phyloP scores from a whole-genome alignment of 2,329 filamentous ascomycete species.

The Diaporthe vaccinii region DNA sequence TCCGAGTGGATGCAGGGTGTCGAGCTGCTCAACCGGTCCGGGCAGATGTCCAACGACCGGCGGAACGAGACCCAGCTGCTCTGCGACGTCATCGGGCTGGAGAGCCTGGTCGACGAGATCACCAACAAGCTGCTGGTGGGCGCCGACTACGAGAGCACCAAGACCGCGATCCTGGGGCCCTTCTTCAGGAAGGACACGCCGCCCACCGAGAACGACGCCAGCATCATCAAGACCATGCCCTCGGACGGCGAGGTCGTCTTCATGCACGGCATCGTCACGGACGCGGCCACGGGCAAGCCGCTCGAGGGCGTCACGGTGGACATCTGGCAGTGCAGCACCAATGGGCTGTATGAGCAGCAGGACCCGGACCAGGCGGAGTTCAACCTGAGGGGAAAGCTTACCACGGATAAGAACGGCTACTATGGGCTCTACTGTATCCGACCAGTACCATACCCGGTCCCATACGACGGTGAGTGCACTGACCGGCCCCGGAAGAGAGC shows the following conservation, averaged over 20 bases:
- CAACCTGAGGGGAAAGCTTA: conserved; percentile 77
- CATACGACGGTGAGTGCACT: conserved; percentile 40
- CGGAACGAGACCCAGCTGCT: conserved; percentile 82
- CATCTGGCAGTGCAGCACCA: conserved; percentile 85
- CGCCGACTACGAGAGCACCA: conserved; percentile 66
- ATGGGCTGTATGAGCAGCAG: conserved; percentile 76
- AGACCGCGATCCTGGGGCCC: conserved; percentile 85
- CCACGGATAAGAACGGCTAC: conserved; percentile 71
- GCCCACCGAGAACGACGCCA: conserved; percentile 75
- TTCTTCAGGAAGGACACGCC: conserved; percentile 86
- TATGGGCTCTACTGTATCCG: conserved; percentile 70
- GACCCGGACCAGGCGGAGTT: conserved; percentile 73
- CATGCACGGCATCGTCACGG: conserved; percentile 74
- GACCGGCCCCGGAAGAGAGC: not conserved
- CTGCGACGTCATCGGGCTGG: conserved; percentile 80
- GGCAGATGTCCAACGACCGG: conserved; percentile 76
- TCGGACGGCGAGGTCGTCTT: conserved; percentile 65
- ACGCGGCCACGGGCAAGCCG: conserved; percentile 72
- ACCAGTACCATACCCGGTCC: conserved; percentile 60
- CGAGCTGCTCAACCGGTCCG: conserved; percentile 73
- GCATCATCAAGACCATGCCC: conserved; percentile 70
- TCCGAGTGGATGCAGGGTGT: conserved; percentile 82
- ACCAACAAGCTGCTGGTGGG: conserved; percentile 71
- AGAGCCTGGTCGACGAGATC: conserved; percentile 85
- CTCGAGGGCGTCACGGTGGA: conserved; percentile 77